Evolutionary conservation across 2,329 filamentous ascomycete genomes (phyloP).

Genomic region (Fusarium citri): DNA sequence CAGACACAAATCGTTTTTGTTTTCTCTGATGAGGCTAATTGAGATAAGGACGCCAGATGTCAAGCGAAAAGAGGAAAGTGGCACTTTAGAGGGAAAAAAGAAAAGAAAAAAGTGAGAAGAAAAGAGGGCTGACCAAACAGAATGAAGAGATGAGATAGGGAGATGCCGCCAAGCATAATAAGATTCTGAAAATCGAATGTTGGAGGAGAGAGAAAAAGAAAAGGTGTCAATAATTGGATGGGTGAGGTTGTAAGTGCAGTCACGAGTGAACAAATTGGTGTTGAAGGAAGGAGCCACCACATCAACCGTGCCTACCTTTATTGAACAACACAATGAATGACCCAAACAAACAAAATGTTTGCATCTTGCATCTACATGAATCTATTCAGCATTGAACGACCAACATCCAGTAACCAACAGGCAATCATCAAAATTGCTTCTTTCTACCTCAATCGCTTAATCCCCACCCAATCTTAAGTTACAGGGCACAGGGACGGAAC

Average conservation of each 20-base stretch:
- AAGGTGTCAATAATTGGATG: neutral
- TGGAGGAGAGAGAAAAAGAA: constrained; percentile 6
- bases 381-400: neutral
- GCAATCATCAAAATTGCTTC: constrained; percentile 16
- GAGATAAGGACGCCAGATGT: constrained; percentile 24
- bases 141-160: neutral
- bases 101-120: neutral
- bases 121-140: neutral
- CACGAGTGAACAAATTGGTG: neutral
- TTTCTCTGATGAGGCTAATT: neutral
- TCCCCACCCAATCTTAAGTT: constrained; percentile 22
- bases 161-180: neutral
- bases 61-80: constrained; percentile 25
- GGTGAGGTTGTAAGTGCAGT: neutral
- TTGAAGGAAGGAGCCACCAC: constrained; percentile 2
- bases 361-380: neutral
- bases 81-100: constrained; percentile 3
- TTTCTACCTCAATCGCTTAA: neutral
- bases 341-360: constrained; percentile 10
- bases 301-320: neutral
- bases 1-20: neutral
- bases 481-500: constrained; percentile 29
- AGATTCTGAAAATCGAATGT: neutral
- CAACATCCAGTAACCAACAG: neutral
- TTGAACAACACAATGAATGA: neutral